Evolutionary conservation across 176 grass and related monocot genomes (phyloP).

Genomic region (Puccinellia tenuiflora): DNA sequence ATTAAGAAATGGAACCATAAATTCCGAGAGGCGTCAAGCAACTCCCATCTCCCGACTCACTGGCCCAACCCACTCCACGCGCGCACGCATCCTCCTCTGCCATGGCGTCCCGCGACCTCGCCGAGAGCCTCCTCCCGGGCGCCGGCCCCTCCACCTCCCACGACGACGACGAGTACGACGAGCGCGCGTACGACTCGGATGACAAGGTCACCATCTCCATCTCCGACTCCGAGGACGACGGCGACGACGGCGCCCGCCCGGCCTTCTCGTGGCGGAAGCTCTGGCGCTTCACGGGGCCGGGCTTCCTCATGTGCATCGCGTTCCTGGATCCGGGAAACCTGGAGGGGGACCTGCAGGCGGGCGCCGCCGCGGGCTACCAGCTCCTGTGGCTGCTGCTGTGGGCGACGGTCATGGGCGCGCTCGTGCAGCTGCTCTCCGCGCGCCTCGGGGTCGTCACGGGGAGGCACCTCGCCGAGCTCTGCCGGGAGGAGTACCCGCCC

Average conservation of each 20-base stretch:
- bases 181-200: constrained; percentile 85
- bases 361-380: constrained; percentile 73
- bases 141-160: background rate
- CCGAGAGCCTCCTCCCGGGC: constrained; percentile 39
- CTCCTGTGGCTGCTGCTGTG: constrained; percentile 88
- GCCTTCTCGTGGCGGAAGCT: constrained; percentile 90
- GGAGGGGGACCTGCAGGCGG: constrained; percentile 89
- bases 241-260: constrained; percentile 9
- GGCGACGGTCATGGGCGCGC: constrained; percentile 75
- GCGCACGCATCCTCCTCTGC: background rate
- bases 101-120: constrained; percentile 50
- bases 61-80: background rate
- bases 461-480: constrained; percentile 80
- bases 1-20: constrained; percentile 2
- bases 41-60: background rate
- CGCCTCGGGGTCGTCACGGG: constrained; percentile 81
- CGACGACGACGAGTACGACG: constrained; percentile 39
- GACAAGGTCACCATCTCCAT: constrained; percentile 64
- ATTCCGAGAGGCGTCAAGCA: background rate
- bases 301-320: constrained; percentile 95
- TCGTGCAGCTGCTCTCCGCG: constrained; percentile 79
- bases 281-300: constrained; percentile 78
- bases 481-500: constrained; percentile 69
- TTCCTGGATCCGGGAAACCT: constrained; percentile 92
- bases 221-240: constrained; percentile 42